Conservation (phyloP, 371 early-diverging fungal genomes). For the Apophysomyces ossiformis region DNA sequence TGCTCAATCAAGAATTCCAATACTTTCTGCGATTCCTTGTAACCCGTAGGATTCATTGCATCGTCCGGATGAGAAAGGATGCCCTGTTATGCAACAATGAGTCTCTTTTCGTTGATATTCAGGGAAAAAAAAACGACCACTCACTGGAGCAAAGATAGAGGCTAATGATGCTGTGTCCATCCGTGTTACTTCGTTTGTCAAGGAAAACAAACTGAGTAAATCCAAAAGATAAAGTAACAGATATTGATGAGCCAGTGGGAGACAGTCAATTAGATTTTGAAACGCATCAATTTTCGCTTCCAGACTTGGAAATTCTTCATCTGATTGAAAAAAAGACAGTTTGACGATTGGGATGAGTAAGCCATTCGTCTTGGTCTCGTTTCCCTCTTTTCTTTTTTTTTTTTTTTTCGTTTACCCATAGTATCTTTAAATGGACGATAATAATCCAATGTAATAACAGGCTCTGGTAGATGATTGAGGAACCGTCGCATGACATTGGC, state of each 20-base stretch:
- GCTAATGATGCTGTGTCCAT: slow-evolving; percentile 65
- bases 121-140: neutral
- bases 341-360: neutral
- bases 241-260: slow-evolving; percentile 62
- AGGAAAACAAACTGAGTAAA: slow-evolving; percentile 57
- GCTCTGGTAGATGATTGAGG: slow-evolving; percentile 66
- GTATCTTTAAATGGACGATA: slow-evolving; percentile 57
- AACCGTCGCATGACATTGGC: slow-evolving; percentile 69
- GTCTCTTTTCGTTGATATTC: neutral
- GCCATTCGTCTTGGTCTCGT: neutral
- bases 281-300: slow-evolving; percentile 56
- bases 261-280: slow-evolving; percentile 51
- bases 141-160: slow-evolving; percentile 65
- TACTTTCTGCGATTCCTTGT: slow-evolving; percentile 63
- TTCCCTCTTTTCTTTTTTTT: too few relatives aligned
- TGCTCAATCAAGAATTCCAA: slow-evolving; percentile 62
- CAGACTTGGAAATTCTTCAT: slow-evolving; percentile 48
- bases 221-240: slow-evolving; percentile 65
- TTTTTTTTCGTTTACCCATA: slow-evolving; percentile 41
- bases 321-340: slow-evolving; percentile 25
- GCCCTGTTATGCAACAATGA: slow-evolving; percentile 23
- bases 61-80: slow-evolving; percentile 63
- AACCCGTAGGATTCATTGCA: slow-evolving; percentile 61
- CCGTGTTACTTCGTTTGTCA: slow-evolving; percentile 51
- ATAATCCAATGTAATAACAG: slow-evolving; percentile 58